A percentile compares a stretch with the other conserved stretches of the same genome.
phyloP scores from a whole-genome alignment of 306 rosid species.

The Medicago ruthenica region DNA sequence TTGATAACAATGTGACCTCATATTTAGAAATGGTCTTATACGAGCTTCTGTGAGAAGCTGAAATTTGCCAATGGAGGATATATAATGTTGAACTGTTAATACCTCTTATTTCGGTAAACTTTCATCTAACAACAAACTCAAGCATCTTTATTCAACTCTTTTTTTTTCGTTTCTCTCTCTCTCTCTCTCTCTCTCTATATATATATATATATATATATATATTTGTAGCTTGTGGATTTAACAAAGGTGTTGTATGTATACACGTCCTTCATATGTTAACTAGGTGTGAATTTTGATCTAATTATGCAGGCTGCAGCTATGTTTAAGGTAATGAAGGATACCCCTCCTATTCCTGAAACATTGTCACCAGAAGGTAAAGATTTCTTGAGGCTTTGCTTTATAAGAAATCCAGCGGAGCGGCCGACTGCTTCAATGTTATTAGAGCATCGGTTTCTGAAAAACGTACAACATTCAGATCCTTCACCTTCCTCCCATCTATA shows the following conservation, averaged over 20 bases:
- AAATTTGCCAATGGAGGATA: constrained; percentile 14
- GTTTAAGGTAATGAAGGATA: constrained; percentile 92
- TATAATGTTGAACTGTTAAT: not conserved
- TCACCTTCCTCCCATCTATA: constrained; percentile 46
- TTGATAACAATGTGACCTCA: constrained; percentile 10
- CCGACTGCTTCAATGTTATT: constrained; percentile 72
- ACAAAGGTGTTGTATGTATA: not conserved
- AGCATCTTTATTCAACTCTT: constrained; percentile 22
- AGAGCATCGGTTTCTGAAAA: constrained; percentile 81
- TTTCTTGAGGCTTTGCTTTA: constrained; percentile 84
- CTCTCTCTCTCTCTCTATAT: no score
- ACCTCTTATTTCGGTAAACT: constrained; percentile 17
- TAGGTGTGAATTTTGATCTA: constrained; percentile 34
- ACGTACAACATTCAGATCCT: constrained; percentile 56
- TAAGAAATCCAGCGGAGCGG: constrained; percentile 93
- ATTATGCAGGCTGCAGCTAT: constrained; percentile 90
- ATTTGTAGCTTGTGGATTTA: constrained; percentile 30
- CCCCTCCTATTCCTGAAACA: constrained; percentile 84
- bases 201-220: no score
- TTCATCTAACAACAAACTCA: constrained; percentile 6
- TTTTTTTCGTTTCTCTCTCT: not conserved
- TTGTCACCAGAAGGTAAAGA: constrained; percentile 85
- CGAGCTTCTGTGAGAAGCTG: not conserved
- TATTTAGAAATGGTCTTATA: constrained; percentile 22
- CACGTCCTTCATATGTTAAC: constrained; percentile 38